These are phyloP conservation scores for Phallus indusiatus DNA, from an alignment of 768 basidiomycete genomes.

Conservation along the genomic window DNA sequence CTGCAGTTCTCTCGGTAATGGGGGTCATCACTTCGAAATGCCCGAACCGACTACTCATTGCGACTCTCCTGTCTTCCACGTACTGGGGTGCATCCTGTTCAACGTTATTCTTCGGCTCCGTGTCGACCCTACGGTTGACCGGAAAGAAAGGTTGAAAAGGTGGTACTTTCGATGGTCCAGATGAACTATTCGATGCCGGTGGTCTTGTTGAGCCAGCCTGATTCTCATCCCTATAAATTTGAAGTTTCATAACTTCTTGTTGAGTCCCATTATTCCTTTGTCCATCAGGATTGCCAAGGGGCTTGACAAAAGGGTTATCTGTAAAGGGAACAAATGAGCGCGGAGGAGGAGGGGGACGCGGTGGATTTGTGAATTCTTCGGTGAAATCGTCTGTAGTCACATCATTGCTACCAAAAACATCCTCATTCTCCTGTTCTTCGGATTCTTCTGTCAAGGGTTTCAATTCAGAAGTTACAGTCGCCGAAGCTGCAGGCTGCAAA, in stretches of 20 bases:
- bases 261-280: constrained; percentile 14
- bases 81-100: constrained; percentile 16
- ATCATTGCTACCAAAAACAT: constrained; percentile 2
- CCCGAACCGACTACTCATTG: constrained; percentile 69
- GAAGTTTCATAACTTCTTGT: constrained; percentile 9
- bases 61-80: constrained; percentile 25
- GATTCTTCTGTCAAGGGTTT: constrained; percentile 15
- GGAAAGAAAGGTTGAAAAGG: neutral
- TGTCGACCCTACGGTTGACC: constrained; percentile 9
- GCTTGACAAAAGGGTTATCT: constrained; percentile 12
- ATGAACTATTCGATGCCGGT: neutral
- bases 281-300: neutral
- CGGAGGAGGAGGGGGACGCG: constrained; percentile 6
- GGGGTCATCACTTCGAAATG: constrained; percentile 93
- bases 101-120: constrained; percentile 12
- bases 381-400: constrained; percentile 9
- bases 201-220: neutral
- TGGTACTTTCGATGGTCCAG: neutral
- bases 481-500: constrained; percentile 16
- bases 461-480: constrained; percentile 13
- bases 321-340: constrained; percentile 12
- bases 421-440: constrained; percentile 17
- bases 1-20: constrained; percentile 89
- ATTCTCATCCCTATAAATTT: constrained; percentile 17
- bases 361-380: constrained; percentile 6